Evolutionary conservation across 108 stramenopile species (phyloP).

Genomic region (Cyclotella atomus): DNA sequence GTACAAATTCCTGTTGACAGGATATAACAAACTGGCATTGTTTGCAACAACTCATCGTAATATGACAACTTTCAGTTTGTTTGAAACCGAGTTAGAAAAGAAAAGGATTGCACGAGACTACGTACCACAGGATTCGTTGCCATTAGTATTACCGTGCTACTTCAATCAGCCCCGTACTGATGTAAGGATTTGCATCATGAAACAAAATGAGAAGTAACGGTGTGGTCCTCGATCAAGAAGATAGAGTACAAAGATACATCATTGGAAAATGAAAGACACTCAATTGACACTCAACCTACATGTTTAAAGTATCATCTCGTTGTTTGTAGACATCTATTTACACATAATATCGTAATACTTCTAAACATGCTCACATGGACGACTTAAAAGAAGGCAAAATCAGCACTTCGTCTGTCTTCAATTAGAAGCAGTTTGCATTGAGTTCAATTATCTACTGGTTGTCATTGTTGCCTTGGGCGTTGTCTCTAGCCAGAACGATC

Average conservation of each 20-base stretch:
- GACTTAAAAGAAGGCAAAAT: too few species aligned
- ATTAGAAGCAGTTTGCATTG: too few species aligned
- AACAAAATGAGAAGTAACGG: too few species aligned
- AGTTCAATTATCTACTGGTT: too few species aligned
- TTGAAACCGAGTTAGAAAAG: constrained; percentile 46
- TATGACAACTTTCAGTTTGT: constrained; percentile 54
- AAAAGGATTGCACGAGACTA: constrained; percentile 35
- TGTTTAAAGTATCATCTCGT: too few species aligned
- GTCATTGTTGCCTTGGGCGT: not conserved
- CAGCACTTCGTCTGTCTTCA: too few species aligned
- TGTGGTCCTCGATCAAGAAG: too few species aligned
- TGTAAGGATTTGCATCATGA: constrained; percentile 56
- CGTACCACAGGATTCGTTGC: constrained; percentile 5
- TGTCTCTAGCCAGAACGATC: not conserved
- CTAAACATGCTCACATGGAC: too few species aligned
- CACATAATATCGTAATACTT: too few species aligned
- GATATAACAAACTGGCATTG: constrained; percentile 44
- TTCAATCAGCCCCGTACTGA: constrained; percentile 61
- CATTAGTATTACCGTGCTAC: constrained; percentile 60
- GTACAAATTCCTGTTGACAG: constrained; percentile 35
- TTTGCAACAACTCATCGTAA: constrained; percentile 69
- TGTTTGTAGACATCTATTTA: too few species aligned
- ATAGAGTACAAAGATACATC: too few species aligned
- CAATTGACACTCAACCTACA: too few species aligned
- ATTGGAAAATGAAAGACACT: not conserved